Evolutionary conservation across 768 basidiomycete genomes (phyloP).

Genomic region (Mycena alexandri): DNA sequence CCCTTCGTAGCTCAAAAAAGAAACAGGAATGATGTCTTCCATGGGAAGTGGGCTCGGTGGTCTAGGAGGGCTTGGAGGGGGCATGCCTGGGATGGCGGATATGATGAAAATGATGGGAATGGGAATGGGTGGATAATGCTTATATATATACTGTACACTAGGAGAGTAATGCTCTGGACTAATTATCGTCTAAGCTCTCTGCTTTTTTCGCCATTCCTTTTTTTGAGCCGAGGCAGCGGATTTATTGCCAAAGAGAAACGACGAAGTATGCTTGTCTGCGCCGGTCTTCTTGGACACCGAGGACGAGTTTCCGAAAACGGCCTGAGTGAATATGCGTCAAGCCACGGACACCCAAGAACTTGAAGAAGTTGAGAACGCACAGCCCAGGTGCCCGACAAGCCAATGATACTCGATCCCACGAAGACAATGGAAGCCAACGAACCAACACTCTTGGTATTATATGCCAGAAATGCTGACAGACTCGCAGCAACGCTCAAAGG

Average conservation of each 20-base stretch:
- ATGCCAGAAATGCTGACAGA: slow-evolving; percentile 73
- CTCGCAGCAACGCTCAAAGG: slow-evolving; percentile 68
- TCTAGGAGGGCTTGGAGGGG: slow-evolving; percentile 66
- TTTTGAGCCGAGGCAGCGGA: slow-evolving; percentile 72
- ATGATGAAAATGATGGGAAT: slow-evolving; percentile 94
- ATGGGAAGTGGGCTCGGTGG: slow-evolving; percentile 78
- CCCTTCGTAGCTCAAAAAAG: slow-evolving; percentile 27
- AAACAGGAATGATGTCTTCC: slow-evolving; percentile 86
- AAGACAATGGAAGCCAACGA: slow-evolving; percentile 66
- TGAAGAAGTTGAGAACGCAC: slow-evolving; percentile 55
- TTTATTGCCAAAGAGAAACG: slow-evolving; percentile 85
- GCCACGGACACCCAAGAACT: neutral
- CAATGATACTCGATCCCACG: slow-evolving; percentile 62
- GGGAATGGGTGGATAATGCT: slow-evolving; percentile 72
- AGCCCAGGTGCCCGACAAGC: slow-evolving; percentile 79
- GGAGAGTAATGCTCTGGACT: slow-evolving; percentile 22
- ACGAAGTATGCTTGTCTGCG: slow-evolving; percentile 84
- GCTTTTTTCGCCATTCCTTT: slow-evolving; percentile 65
- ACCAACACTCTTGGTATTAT: slow-evolving; percentile 71
- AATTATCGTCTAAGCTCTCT: slow-evolving; percentile 38
- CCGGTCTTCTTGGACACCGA: slow-evolving; percentile 78
- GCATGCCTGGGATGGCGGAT: slow-evolving; percentile 78
- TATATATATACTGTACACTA: slow-evolving; percentile 29
- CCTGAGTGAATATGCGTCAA: slow-evolving; percentile 50
- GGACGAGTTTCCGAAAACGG: slow-evolving; percentile 70